Conservation (phyloP, 768 basidiomycete species). For the Phaeolepiota aurea region DNA sequence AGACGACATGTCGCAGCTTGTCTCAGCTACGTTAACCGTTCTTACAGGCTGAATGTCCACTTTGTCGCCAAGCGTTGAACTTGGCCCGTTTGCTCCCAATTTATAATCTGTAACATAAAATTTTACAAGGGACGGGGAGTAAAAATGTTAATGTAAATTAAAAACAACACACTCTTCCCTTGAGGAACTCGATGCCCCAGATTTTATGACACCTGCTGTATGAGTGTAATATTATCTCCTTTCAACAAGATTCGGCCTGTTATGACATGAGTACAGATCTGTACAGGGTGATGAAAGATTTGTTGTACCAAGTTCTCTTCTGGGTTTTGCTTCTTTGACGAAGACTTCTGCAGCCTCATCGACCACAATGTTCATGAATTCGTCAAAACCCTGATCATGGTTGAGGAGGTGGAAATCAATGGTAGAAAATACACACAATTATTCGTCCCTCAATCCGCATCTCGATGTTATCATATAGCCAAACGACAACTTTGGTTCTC, state of each 20-base stretch:
- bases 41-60: conserved; percentile 71
- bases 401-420: too few relatives aligned
- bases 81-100: conserved; percentile 67
- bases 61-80: conserved; percentile 73
- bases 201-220: conserved; percentile 1
- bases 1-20: conserved; percentile 1
- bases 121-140: background rate
- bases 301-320: conserved; percentile 77
- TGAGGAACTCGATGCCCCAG: too few relatives aligned
- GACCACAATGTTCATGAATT: conserved; percentile 98
- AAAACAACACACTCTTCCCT: too few relatives aligned
- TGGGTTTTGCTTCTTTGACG: conserved; percentile 81
- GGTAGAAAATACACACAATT: conserved; percentile 59
- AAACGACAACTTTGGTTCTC: conserved; percentile 83
- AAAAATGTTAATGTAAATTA: too few relatives aligned
- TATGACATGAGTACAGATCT: too few relatives aligned
- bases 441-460: conserved; percentile 96
- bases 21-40: background rate
- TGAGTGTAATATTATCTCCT: conserved; percentile 4
- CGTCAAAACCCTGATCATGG: conserved; percentile 84
- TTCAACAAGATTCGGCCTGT: conserved; percentile 2
- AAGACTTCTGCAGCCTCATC: conserved; percentile 92
- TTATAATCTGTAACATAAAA: conserved; percentile 60
- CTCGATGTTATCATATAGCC: conserved; percentile 95
- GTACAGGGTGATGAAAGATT: background rate